Conservation (phyloP, 2,329 filamentous ascomycete genomes). For the Microsporum audouinii region DNA sequence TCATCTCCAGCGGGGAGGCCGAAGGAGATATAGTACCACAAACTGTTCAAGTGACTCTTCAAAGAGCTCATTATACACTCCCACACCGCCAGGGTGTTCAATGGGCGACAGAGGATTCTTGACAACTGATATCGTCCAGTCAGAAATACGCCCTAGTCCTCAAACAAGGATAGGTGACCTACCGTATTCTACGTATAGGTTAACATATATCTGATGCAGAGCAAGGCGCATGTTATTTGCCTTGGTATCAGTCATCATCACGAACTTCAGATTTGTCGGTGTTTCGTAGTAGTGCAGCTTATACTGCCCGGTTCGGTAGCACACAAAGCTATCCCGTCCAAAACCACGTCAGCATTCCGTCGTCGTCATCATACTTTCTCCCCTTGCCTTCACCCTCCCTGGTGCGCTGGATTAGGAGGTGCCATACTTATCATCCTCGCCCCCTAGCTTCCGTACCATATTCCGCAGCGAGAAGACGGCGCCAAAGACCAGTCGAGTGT, state of each 20-base stretch:
- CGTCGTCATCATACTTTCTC: background rate
- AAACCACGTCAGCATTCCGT: background rate
- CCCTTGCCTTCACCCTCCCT: background rate
- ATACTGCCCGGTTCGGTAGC: conserved; percentile 86
- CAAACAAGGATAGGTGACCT: conserved; percentile 14
- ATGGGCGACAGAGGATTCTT: conserved; percentile 53
- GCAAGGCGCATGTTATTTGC: conserved; percentile 87
- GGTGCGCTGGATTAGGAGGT: background rate
- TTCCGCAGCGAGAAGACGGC: conserved; percentile 93
- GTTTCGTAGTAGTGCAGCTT: conserved; percentile 99
- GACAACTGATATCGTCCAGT: conserved; percentile 37
- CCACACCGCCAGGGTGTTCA: conserved; percentile 50
- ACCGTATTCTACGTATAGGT: conserved; percentile 94
- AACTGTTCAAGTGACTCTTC: conserved; percentile 46
- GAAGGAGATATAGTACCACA: conserved; percentile 28
- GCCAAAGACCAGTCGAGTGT: conserved; percentile 94
- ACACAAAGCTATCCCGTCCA: conserved; percentile 58
- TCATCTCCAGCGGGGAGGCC: background rate
- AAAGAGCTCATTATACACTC: conserved; percentile 55
- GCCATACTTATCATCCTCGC: conserved; percentile 63
- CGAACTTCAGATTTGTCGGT: conserved; percentile 86
- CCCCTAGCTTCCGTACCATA: conserved; percentile 91
- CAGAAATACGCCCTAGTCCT: background rate
- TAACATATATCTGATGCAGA: conserved; percentile 96
- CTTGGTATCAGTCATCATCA: conserved; percentile 86